Evolutionary conservation across 805 yeast genomes (phyloP).

Genomic region (Spathaspora boniae): DNA sequence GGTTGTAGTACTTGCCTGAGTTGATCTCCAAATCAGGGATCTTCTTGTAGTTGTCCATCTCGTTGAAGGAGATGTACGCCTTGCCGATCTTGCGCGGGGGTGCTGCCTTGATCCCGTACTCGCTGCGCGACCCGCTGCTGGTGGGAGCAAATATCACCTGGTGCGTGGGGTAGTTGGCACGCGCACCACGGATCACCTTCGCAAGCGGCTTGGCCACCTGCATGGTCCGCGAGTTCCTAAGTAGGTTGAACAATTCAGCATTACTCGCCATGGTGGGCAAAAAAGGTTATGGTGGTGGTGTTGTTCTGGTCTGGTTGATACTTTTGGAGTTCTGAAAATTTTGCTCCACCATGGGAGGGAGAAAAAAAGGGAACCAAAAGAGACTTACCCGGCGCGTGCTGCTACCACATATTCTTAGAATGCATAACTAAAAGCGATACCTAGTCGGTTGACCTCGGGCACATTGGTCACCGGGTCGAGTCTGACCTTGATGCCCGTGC

Average conservation of each 20-base stretch:
- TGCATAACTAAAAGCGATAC: conserved; percentile 61
- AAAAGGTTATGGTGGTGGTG: not conserved
- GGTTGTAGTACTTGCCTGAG: conserved; percentile 56
- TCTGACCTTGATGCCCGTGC: conserved; percentile 64
- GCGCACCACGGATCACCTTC: conserved; percentile 25
- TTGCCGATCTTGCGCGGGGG: conserved; percentile 61
- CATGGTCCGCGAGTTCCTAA: conserved; percentile 39
- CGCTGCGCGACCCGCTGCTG: conserved; percentile 59
- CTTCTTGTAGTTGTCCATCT: conserved; percentile 62
- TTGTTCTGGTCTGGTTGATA: too few relatives aligned
- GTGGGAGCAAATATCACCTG: conserved; percentile 71
- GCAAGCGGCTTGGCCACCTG: conserved; percentile 42
- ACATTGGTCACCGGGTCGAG: conserved; percentile 31
- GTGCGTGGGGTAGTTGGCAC: conserved; percentile 53
- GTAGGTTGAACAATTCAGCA: conserved; percentile 31
- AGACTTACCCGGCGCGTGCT: too few relatives aligned
- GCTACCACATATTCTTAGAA: conserved; percentile 4
- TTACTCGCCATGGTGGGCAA: conserved; percentile 20
- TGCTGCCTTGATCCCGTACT: conserved; percentile 72
- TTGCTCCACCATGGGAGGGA: too few relatives aligned
- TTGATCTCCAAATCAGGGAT: conserved; percentile 70
- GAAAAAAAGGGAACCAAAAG: conserved; percentile 1
- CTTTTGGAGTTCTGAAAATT: too few relatives aligned
- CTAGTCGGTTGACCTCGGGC: conserved; percentile 52
- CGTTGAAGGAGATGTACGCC: conserved; percentile 59